Evolutionary conservation across 2,329 filamentous ascomycete species (phyloP), one percentile per base, ranked within the genome.

Genomic region (Leptographium lundbergii): DNA sequence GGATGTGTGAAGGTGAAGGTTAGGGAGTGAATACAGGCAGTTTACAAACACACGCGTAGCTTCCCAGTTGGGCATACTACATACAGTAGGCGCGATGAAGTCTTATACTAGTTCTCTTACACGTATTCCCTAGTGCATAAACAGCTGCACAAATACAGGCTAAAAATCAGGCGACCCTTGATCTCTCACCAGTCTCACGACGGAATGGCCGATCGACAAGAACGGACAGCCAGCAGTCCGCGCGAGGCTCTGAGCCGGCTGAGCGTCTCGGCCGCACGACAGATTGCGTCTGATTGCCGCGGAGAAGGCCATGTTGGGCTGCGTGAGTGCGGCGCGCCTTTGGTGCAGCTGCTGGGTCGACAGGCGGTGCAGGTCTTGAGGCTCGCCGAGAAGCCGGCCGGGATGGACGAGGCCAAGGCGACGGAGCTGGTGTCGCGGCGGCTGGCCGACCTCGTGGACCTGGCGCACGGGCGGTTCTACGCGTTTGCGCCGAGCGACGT

Each of bases 401-500:
- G 48, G 2, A 36, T 7, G 17, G 22, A 9, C 4, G 25, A 27
- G 6, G 50, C 6, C 17, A 14, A 45, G 29, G 27, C 6, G 45
- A 24, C 17, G 24, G 29, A 11, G 57, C 32, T 29, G 22, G 4
- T 29, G 56, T 54, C 32, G 48, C 72, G 67, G 59, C 73, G 82
- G 54, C 69, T 83, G n/a, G 71, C 79, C 42, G 80, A 87, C 59
- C 70, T 87, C 19, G 70, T 82, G 6, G 73, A 75, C 9, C 71
- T 87, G 17, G 81, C 86, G 0, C 82, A 84, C 59, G 74, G 80
- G 50, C 86, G 84, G 63, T 81, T 92, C 62, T 87, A 91, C 65
- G 79, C 85, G 4, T 89, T 82, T 62, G 78, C 82, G 1, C 91
- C 82, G 68, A 80, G 80, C 62, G 76, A 84, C 36, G 79, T 92